Evolutionary conservation across 495 filamentous ascomycete species (phyloP).

Genomic region (Extremus antarcticus): DNA sequence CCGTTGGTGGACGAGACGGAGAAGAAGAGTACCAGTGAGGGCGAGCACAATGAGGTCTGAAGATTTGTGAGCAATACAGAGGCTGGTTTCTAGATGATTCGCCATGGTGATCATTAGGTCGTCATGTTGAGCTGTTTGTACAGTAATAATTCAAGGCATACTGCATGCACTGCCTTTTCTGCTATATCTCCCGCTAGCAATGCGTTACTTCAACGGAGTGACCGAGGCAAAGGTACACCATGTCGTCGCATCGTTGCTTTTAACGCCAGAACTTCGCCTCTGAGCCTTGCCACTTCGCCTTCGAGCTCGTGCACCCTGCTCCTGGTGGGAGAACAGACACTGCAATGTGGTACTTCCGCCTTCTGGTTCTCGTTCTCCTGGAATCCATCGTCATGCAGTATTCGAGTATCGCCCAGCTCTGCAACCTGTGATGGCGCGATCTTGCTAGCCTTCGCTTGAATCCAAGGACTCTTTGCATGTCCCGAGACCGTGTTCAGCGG

Average conservation of each 20-base stretch:
- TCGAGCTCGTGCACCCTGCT: conserved; percentile 1
- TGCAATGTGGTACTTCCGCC: background rate
- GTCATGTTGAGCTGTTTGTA: too few relatives aligned
- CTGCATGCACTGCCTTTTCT: too few relatives aligned
- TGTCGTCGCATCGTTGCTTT: conserved; percentile 7
- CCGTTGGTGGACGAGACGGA: background rate
- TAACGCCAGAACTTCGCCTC: conserved; percentile 10
- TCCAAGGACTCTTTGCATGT: conserved; percentile 7
- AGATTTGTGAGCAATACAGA: background rate
- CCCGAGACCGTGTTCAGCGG: background rate
- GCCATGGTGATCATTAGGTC: too few relatives aligned
- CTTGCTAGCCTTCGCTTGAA: background rate
- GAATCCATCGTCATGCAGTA: too few relatives aligned
- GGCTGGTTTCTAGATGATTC: too few relatives aligned
- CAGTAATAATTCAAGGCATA: too few relatives aligned
- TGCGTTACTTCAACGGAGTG: too few relatives aligned
- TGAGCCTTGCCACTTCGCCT: conserved; percentile 8
- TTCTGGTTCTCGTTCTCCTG: too few relatives aligned
- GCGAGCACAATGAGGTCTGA: background rate
- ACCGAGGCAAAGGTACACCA: conserved; percentile 5
- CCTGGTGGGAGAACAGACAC: background rate
- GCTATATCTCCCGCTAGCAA: background rate
- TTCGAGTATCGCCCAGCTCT: background rate
- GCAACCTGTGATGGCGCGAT: background rate
- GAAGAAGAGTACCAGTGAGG: background rate